These are phyloP conservation scores for Ramaria sp. DNA, from an alignment of 768 basidiomycete species.

Conservation along the genomic window DNA sequence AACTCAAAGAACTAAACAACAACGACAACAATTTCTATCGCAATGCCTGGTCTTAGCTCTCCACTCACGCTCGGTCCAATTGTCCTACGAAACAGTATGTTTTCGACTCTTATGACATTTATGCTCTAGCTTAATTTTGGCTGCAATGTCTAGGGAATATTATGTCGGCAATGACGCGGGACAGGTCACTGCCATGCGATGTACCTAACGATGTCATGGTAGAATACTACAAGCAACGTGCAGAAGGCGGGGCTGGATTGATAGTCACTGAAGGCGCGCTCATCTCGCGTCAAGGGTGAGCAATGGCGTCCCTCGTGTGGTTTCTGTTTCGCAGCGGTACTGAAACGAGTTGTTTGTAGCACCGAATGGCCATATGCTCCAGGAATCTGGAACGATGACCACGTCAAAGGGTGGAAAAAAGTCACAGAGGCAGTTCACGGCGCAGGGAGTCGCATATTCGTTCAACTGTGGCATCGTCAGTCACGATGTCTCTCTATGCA, in stretches of 20 bases:
- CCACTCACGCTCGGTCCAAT: conserved; percentile 27
- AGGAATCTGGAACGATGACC: conserved; percentile 36
- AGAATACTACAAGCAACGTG: conserved; percentile 32
- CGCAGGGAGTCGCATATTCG: conserved; percentile 31
- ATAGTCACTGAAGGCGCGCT: conserved; percentile 31
- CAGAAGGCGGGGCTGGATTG: conserved; percentile 26
- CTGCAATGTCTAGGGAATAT: conserved; percentile 13
- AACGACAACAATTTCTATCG: neutral
- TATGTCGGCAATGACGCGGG: conserved; percentile 32
- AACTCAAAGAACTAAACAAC: no score
- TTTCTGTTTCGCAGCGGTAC: neutral
- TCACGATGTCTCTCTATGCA: neutral
- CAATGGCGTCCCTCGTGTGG: neutral
- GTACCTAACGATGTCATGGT: conserved; percentile 28
- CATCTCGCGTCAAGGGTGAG: conserved; percentile 31
- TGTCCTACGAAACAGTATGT: conserved; percentile 23
- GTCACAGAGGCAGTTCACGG: conserved; percentile 36
- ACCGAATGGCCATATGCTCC: conserved; percentile 34
- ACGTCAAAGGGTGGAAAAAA: conserved; percentile 34
- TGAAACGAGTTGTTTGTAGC: conserved; percentile 14
- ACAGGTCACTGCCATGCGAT: conserved; percentile 23
- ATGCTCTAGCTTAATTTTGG: neutral
- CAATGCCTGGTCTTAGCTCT: conserved; percentile 3
- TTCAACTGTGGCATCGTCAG: conserved; percentile 35
- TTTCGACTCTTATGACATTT: neutral